Evolutionary conservation across 345 rosid species (phyloP).

Genomic region (Mercurialis annua): DNA sequence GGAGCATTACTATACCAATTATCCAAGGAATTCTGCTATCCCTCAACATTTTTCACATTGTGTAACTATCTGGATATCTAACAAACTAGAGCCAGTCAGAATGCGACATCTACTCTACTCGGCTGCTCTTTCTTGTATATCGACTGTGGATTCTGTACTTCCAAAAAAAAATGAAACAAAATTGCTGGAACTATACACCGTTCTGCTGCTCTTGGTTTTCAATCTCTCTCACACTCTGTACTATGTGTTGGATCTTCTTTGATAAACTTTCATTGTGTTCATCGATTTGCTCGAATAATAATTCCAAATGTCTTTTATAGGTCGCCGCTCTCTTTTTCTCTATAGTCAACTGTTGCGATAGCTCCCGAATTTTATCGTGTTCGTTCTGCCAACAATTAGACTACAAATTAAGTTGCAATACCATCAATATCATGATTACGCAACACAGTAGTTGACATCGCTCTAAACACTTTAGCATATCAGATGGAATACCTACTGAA

Average conservation of each 20-base stretch:
- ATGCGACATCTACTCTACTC: constrained; percentile 4
- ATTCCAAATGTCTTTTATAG: constrained; percentile 86
- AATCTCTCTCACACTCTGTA: constrained; percentile 63
- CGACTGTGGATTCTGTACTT: constrained; percentile 1
- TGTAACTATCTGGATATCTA: constrained; percentile 12
- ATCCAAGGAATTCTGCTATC: constrained; percentile 10
- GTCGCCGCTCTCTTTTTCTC: constrained; percentile 91
- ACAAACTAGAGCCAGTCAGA: constrained; percentile 11
- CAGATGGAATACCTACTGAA: neutral
- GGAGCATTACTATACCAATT: neutral
- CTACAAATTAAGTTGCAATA: neutral
- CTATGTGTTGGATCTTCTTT: constrained; percentile 79
- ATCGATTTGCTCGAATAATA: constrained; percentile 86
- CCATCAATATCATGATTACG: too few relatives aligned
- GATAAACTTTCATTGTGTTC: constrained; percentile 78
- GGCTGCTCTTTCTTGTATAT: constrained; percentile 9
- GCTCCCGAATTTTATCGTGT: constrained; percentile 82
- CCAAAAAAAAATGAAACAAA: constrained; percentile 1
- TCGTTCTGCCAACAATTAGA: constrained; percentile 54
- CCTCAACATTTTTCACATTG: constrained; percentile 8
- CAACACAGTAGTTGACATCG: too few relatives aligned
- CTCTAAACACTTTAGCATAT: too few relatives aligned
- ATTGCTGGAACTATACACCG: constrained; percentile 38
- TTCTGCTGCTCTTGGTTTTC: constrained; percentile 58
- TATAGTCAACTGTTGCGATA: constrained; percentile 81